Evolutionary conservation across 306 rosid species (phyloP), one percentile per base, ranked within the genome.

Genomic region (Canavalia gladiata): DNA sequence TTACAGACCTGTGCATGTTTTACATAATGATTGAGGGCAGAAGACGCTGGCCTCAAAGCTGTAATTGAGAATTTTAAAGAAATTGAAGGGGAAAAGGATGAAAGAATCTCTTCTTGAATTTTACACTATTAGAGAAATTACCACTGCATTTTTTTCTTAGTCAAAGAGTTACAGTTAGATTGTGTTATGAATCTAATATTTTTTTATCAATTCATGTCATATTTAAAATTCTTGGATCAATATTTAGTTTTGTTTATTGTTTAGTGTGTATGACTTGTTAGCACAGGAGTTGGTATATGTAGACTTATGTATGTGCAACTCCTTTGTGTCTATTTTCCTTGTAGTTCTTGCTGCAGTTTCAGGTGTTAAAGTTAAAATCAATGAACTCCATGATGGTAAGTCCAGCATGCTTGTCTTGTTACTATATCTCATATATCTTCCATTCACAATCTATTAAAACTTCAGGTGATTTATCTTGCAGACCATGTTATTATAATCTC

Each of bases 291-390:
- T 68, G 45, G 18, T 68, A 37, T 68, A 51, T 47, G n/a, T 29
- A 51, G 67, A 84, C 69, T 69, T 64, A 34, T 31, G 18, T 13
- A 29, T 51, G 30, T 42, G 68, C 42, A 71, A 62, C 51, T 81
- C 74, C 67, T 72, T 50, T 63, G 52, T 62, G 52, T 74, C 69
- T 54, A n/a, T 56, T 51, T 64, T 81, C 55, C 25, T 85, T 88
- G 78, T 89, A 92, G 97, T 92, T 89, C 93, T 92, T 86, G 89
- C 97, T 45, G 88, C 97, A 60, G 94, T 90, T 49, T 90, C 92
- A 5, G 97, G 97, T 4, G 65, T 92, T 65, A 81, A 86, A 80
- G 80, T 89, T 31, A 92, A 90, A 87, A 73, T 92, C 80, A 67
- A 73, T 56, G 90, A 78, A 69, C 92, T 92, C 72, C 97, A 92